Evolutionary conservation across 208 protist genomes (phyloP), one percentile per base, ranked within the genome.

Genomic region (Pavlovales sp.): DNA sequence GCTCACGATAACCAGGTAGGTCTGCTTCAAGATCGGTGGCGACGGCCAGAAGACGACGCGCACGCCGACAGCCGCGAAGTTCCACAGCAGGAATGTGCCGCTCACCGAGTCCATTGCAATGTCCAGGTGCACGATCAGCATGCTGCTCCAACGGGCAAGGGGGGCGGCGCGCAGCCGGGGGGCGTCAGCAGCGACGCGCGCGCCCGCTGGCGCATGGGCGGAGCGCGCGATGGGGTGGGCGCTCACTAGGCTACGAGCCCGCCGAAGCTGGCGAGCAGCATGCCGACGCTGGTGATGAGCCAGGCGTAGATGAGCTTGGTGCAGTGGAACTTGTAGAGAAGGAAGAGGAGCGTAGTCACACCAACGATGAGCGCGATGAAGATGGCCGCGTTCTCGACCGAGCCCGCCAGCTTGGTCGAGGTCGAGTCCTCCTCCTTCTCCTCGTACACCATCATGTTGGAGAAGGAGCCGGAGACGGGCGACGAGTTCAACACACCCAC

Each of bases 291-390:
- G 42, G 89, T 46, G 36, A 95, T 88, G 37, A 95, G 79, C 92
- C 92, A 95, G 26, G 46, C 91, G 83, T 94, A 93, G 67, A 95
- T 92, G 47, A 92, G 28, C 42, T 88, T 92, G 57, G 90, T 85
- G 92, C 89, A 95, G 66, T 90, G 77, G 89, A 93, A 94, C 75
- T 93, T 94, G 91, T 94, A 96, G 32, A 95, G 88, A 26, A 94
- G 20, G 39, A 95, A 88, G 79, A 96, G 92, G 8, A 89, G n/a
- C 38, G 91, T 90, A 0, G 94, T 96, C 28, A 93, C 89, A n/a
- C 86, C 80, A 37, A 95, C 28, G 80, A 96, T 91, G 11, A 91
- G 39, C 22, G 28, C 92, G 7, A 96, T 78, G 75, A 96, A 90
- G 2, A 47, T 39, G 40, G 57, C 39, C 83, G 67, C 57, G 39